Evolutionary conservation across 208 protist genomes (phyloP).

Genomic region (Polymyxa betae): DNA sequence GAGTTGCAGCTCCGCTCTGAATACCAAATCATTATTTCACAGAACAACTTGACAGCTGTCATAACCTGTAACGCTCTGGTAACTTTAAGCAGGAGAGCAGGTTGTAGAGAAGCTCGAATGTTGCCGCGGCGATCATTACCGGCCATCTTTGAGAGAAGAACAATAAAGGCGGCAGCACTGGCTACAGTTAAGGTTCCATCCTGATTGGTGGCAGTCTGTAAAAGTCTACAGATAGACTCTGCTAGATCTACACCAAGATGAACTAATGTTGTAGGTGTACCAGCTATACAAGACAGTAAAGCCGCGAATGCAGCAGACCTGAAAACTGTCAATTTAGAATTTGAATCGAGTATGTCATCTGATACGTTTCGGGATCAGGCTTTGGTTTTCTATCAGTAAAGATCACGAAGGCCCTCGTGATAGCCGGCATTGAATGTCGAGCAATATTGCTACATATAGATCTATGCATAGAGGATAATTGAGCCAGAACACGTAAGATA

Average conservation of each 20-base stretch:
- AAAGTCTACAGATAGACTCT: not conserved
- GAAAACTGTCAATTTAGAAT: not conserved
- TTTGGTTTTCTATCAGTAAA: constrained; percentile 46
- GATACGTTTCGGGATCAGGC: constrained; percentile 20
- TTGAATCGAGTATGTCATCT: not conserved
- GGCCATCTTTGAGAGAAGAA: constrained; percentile 35
- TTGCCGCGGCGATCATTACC: constrained; percentile 7
- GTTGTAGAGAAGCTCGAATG: not conserved
- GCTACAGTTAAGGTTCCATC: constrained; percentile 48
- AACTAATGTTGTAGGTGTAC: not conserved
- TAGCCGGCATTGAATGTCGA: not conserved
- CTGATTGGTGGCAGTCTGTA: constrained; percentile 38
- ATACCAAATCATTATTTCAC: not conserved
- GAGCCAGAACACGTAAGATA: not conserved
- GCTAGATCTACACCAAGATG: not conserved
- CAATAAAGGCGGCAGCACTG: constrained; percentile 14
- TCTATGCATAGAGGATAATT: not conserved
- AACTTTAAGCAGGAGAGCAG: not conserved
- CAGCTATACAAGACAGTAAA: not conserved
- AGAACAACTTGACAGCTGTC: not conserved
- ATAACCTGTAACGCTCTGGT: not conserved
- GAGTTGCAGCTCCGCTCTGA: constrained; percentile 27
- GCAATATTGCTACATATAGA: not conserved
- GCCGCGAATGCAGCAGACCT: not conserved
- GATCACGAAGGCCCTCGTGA: not conserved